Evolutionary conservation across 495 filamentous ascomycete species (phyloP).

Genomic region (Trypethelium eluteriae): DNA sequence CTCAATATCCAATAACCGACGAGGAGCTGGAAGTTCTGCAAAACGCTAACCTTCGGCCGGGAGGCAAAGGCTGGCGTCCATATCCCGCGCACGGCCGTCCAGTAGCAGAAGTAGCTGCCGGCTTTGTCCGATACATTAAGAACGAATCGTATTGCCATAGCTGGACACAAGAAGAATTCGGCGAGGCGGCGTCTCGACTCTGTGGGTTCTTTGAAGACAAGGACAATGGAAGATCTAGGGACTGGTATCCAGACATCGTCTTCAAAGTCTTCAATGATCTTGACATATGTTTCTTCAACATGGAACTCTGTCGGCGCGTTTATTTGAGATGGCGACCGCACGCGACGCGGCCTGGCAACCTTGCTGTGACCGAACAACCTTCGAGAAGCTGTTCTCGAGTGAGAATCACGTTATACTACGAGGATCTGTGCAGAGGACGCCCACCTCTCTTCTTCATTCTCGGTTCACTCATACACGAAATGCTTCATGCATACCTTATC

Average conservation of each 20-base stretch:
- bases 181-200: not conserved
- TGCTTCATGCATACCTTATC: slow-evolving; percentile 5
- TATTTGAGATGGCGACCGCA: not conserved
- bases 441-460: not conserved
- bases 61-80: not conserved
- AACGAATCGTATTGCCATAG: slow-evolving; percentile 1
- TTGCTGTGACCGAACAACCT: not conserved
- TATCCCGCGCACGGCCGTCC: not conserved
- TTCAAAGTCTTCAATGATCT: slow-evolving; percentile 14
- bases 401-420: not conserved
- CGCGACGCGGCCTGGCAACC: not conserved
- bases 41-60: not conserved
- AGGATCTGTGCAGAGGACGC: not conserved
- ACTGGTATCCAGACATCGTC: not conserved
- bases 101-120: not conserved
- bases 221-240: not conserved
- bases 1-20: not conserved
- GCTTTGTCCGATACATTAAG: not conserved
- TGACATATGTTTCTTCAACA: slow-evolving; percentile 12
- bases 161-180: not conserved
- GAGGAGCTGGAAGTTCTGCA: slow-evolving; percentile 6
- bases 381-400: not conserved
- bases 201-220: not conserved
- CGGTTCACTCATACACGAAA: not conserved
- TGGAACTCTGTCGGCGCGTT: slow-evolving; percentile 2